Base-by-base conservation (phyloP, 2,329 filamentous ascomycete species). In the Immersiporthe knoxdaviesiana region DNA sequence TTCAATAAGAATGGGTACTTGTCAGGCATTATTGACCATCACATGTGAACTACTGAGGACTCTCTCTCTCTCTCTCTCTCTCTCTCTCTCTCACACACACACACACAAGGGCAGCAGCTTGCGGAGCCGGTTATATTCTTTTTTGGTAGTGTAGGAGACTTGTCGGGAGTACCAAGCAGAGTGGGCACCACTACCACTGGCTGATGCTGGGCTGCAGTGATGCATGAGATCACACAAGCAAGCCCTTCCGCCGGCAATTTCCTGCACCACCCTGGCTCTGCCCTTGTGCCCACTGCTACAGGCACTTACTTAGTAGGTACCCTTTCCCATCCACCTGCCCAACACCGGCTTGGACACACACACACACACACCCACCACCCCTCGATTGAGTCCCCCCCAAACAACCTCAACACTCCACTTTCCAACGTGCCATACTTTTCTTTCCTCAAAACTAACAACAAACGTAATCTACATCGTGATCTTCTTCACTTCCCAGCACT, bases 331-430 rank as follows among this genome's bases (percentile, higher is more conserved):
- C 68, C 67, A 52, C 65, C 61, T 21, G 37, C 35, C 60, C 35
- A 44, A 44, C 60, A 37, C 60, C 41, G 39, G 27, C 39, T 63
- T 50, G 61, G 41, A 63, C 37, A 30, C 61, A 50, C n/a, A n/a
- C n/a, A n/a, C n/a, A n/a, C n/a, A n/a, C n/a, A n/a, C n/a, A n/a
- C n/a, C n/a, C n/a, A n/a, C n/a, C n/a, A n/a, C 61, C 61, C 61
- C 61, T 63, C 61, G 41, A n/a, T 41, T 27, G 24, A 47, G 16
- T 50, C 67, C 52, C 44, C 44, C 63, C 65, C 62, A 64, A 68
- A 64, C 69, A 65, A 66, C 69, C 63, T 71, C 69, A 66, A 69
- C 67, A 61, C 67, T 67, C 62, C 68, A 63, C 65, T 63, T 68
- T 67, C 68, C 60, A 68, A 64, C 68, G 65, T 70, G 68, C 65